Base-by-base conservation (phyloP, 371 early-diverging fungal species). In the Mortierella sp. region DNA sequence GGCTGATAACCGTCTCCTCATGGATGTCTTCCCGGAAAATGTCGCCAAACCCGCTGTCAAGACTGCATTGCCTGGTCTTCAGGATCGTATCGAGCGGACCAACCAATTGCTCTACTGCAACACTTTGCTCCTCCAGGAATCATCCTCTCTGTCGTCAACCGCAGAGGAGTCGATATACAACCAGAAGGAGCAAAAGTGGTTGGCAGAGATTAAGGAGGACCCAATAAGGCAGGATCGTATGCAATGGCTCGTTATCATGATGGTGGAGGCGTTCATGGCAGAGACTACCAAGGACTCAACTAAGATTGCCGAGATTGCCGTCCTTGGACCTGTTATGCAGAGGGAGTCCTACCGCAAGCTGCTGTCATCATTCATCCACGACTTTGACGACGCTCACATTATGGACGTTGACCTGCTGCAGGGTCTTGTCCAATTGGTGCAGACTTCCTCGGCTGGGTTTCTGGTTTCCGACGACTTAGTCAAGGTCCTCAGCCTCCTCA, bases 381-480 rank as follows among this genome's bases (percentile, higher is more conserved):
- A 41, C 41, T 41, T 41, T 41, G 41, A 41, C 41, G 41, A 41
- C 2, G 41, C 41, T 4, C 5, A 4, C 41, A 41, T 41, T 41
- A 1, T 41, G 41, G 41, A 41, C 41, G 41, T 41, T 41, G 3
- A 41, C 41, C 3, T 41, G 41, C 41, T 41, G 41, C 2, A 41
- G 3, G 41, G 41, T 41, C 41, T 41, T 41, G 41, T 41, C 5
- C 41, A 41, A 5, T 41, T 41, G 41, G 5, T 41, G 0, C 76
- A 71, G 44, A 3, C n/a, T 27, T 71, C 76, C 5, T 12, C 56
- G 21, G 16, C 51, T 0, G 55, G 54, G 27, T 41, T 54, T 56
- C 51, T 71, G 5, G 56, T 38, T 4, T 41, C 76, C 4, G 58
- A 70, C 44, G 76, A 76, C 58, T 43, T 56, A 5, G 44, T 75